Percentiles rank a stretch among this genome's conserved stretches.
These are phyloP conservation scores for Candida ovalis DNA, from an alignment of 805 yeast species.

Conservation along the genomic window DNA sequence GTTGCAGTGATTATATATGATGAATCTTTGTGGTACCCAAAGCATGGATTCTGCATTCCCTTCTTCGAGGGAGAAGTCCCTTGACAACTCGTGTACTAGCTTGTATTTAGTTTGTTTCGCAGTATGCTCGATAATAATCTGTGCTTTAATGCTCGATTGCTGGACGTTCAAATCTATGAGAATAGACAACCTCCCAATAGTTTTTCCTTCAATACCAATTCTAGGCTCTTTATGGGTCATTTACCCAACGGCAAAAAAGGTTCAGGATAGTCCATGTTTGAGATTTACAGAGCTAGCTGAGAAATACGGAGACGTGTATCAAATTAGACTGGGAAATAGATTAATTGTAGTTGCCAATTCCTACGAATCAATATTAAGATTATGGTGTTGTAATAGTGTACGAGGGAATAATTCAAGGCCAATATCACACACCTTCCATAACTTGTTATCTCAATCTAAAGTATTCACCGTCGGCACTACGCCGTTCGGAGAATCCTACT, in stretches of 20 bases:
- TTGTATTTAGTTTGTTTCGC: no score
- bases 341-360: constrained; percentile 66
- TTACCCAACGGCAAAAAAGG: constrained; percentile 21
- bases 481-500: constrained; percentile 48
- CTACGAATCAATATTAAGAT: constrained; percentile 44
- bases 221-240: constrained; percentile 24
- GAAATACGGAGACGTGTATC: constrained; percentile 49
- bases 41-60: no score
- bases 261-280: constrained; percentile 40
- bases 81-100: no score
- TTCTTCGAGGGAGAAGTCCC: no score
- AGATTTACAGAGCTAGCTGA: constrained; percentile 43
- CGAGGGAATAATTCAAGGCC: constrained; percentile 66
- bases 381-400: constrained; percentile 49
- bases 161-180: no score
- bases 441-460: constrained; percentile 49
- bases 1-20: no score
- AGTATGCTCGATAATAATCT: no score
- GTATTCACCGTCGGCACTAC: constrained; percentile 66
- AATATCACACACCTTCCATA: constrained; percentile 61
- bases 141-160: no score
- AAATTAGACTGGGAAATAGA: constrained; percentile 55
- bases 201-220: constrained; percentile 22
- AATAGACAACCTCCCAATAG: constrained; percentile 20
- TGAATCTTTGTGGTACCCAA: no score